Percentiles rank a stretch among this genome's conserved stretches.
Evolutionary conservation across 441 rosid species (phyloP).

Genomic region (Cnidoscolus chayamansa): DNA sequence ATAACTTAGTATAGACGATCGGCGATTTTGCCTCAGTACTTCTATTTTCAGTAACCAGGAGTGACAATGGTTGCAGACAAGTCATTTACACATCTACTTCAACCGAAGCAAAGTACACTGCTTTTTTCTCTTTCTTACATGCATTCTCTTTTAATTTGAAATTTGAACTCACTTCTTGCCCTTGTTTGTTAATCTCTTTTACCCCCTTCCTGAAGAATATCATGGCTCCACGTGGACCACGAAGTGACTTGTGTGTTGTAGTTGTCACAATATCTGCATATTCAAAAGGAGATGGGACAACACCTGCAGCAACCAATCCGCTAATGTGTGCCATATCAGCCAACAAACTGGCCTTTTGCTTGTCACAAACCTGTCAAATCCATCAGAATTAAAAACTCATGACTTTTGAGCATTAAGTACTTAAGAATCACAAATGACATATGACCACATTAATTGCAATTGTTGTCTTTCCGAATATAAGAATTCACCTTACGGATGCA

Average conservation of each 20-base stretch:
- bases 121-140: background rate
- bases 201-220: slow-evolving; percentile 94
- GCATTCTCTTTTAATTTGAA: slow-evolving; percentile 3
- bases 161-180: slow-evolving; percentile 66
- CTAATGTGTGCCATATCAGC: slow-evolving; percentile 99
- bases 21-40: background rate
- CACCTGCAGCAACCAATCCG: slow-evolving; percentile 94
- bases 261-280: slow-evolving; percentile 97
- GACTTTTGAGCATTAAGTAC: slow-evolving; percentile 7
- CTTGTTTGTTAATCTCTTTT: slow-evolving; percentile 83
- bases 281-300: slow-evolving; percentile 96
- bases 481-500: slow-evolving; percentile 73
- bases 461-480: slow-evolving; percentile 15
- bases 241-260: slow-evolving; percentile 95
- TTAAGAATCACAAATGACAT: slow-evolving; percentile 7
- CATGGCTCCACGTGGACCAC: slow-evolving; percentile 99
- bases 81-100: background rate
- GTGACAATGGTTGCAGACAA: background rate
- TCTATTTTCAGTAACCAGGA: background rate
- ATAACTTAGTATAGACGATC: background rate
- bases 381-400: slow-evolving; percentile 16
- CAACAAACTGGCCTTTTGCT: slow-evolving; percentile 78
- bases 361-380: slow-evolving; percentile 78
- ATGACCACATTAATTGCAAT: slow-evolving; percentile 1
- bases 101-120: background rate